Base-by-base conservation (phyloP, 192 early-diverging fungal genomes). In the Coemansia sp. region DNA sequence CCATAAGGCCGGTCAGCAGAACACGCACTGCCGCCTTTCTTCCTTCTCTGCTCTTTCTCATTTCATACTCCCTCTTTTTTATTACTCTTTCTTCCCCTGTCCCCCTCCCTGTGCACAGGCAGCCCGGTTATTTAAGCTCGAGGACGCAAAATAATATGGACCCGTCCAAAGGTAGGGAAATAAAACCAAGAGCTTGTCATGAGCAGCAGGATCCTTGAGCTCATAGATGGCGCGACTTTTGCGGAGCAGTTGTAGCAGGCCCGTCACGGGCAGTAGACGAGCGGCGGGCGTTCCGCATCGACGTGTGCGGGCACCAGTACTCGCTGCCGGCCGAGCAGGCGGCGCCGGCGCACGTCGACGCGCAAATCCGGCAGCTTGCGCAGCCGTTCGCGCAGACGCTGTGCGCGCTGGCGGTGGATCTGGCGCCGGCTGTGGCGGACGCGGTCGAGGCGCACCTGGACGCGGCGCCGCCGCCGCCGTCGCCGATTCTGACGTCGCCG, bases 241-340 rank as follows among this genome's bases (percentile, higher is more conserved):
- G 19, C n/a, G 28, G 3, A 29, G 28, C 3, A 29, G 28, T 7
- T 54, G 55, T 58, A 58, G 55, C 21, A 2, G 21, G 4, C 17
- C n/a, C n/a, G n/a, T n/a, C n/a, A n/a, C 46, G 38, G 2, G 43
- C 30, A 5, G 23, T 36, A 26, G 31, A 49, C 23, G 70, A 73
- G 45, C 53, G 49, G 10, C 58, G 41, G 6, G 70, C 70, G 7
- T 73, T 73, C 51, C 70, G 70, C 39, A 60, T 73, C 58, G 70
- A 73, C 50, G 70, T 73, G 19, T 66, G 70, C 46, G 63, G 62
- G 5, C 55, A 66, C 26, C 70, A 73, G 50, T 62, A 66, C 47
- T 73, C 70, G 39, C 49, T 66, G 34, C 63, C 70, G 8, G 27
- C 58, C 0, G 70, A 66, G 23, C 70, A 73, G 45, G 20, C 35